phyloP scores from a whole-genome alignment of 73 alveolate species.

The Tetrahymena borealis region DNA sequence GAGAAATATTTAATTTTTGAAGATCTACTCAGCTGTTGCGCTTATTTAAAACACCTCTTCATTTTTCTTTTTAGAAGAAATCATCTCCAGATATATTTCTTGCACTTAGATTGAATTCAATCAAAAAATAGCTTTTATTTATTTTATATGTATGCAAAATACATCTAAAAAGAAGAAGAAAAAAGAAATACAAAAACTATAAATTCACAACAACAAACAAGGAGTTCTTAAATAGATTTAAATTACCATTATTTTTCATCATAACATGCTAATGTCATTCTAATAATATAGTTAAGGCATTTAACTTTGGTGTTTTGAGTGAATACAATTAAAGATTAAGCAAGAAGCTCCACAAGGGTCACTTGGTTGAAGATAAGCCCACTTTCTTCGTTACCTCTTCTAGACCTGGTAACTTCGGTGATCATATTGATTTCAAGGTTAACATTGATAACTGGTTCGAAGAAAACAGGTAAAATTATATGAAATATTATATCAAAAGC shows the following conservation, averaged over 20 bases:
- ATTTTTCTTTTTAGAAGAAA: background rate
- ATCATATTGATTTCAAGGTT: conserved; percentile 77
- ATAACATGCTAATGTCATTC: background rate
- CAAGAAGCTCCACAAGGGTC: conserved; percentile 65
- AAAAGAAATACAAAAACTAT: background rate
- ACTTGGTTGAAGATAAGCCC: conserved; percentile 65
- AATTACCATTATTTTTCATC: background rate
- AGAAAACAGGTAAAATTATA: conserved; percentile 59
- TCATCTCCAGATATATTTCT: background rate
- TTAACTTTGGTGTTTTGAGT: conserved; percentile 61
- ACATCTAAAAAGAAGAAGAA: background rate
- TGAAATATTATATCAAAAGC: background rate
- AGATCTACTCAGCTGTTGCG: background rate
- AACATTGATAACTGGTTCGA: conserved; percentile 90
- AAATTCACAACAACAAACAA: background rate
- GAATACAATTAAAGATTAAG: conserved; percentile 76
- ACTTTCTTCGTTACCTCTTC: conserved; percentile 81
- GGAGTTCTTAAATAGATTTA: background rate
- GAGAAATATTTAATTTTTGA: no score
- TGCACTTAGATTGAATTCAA: background rate
- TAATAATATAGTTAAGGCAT: background rate
- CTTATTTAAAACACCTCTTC: background rate
- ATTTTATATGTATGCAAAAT: background rate
- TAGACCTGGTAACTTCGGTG: conserved; percentile 87
- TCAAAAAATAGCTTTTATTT: background rate